Evolutionary conservation across 495 filamentous ascomycete species (phyloP).

Genomic region (Aspergillus saccharolyticus): DNA sequence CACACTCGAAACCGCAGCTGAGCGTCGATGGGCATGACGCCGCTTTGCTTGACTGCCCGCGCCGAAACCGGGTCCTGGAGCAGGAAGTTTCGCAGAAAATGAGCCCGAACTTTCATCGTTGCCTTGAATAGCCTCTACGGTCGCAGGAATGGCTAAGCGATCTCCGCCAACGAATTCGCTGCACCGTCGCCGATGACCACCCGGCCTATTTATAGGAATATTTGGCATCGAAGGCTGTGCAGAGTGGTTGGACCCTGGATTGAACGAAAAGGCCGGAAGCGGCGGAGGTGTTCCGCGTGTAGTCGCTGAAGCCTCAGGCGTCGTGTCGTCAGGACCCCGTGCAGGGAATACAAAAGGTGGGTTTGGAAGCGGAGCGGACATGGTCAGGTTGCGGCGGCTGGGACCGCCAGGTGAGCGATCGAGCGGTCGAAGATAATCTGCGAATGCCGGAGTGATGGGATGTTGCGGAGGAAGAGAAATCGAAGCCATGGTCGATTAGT

Average conservation of each 20-base stretch:
- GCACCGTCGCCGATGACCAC: slow-evolving; percentile 64
- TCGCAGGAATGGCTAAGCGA: slow-evolving; percentile 51
- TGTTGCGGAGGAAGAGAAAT: slow-evolving; percentile 38
- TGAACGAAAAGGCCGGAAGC: slow-evolving; percentile 63
- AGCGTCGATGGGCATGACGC: slow-evolving; percentile 79
- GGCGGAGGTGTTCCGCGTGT: slow-evolving; percentile 30
- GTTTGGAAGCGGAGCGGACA: slow-evolving; percentile 54
- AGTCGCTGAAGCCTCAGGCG: slow-evolving; percentile 12
- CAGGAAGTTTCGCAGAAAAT: slow-evolving; percentile 43
- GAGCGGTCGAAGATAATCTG: slow-evolving; percentile 32
- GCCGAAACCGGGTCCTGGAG: slow-evolving; percentile 42
- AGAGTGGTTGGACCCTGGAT: slow-evolving; percentile 42
- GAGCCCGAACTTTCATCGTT: slow-evolving; percentile 47
- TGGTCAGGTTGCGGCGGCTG: slow-evolving; percentile 28
- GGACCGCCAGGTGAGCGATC: slow-evolving; percentile 15
- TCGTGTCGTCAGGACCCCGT: slow-evolving; percentile 28
- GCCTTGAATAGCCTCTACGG: slow-evolving; percentile 61
- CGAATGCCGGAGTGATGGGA: slow-evolving; percentile 25
- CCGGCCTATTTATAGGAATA: slow-evolving; percentile 30
- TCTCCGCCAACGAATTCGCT: slow-evolving; percentile 80
- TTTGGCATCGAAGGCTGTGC: slow-evolving; percentile 30
- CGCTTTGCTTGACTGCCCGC: slow-evolving; percentile 48
- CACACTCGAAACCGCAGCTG: slow-evolving; percentile 79
- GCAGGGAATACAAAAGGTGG: slow-evolving; percentile 69
- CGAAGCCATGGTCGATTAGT: slow-evolving; percentile 34